Conservation (phyloP, 139 green algal genomes). For the Chlamydomonas sp. region DNA sequence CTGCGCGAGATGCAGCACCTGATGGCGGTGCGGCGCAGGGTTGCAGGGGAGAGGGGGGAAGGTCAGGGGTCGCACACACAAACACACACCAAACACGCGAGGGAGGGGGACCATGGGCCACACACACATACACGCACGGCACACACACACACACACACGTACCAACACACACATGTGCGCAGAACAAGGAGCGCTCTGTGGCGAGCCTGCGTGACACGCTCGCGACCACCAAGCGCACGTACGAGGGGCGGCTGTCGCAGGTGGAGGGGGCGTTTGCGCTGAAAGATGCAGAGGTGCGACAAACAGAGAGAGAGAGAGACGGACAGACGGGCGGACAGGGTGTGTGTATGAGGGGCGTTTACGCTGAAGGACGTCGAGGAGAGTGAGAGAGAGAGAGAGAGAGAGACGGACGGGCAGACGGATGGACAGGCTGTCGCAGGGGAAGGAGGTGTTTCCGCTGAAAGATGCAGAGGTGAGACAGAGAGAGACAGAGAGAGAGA, state of each 20-base stretch:
- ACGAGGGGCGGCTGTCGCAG: slow-evolving; percentile 38
- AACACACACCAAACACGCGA: too few species aligned
- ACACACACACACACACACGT: too few species aligned
- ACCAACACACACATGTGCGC: too few species aligned
- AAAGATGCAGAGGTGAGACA: too few species aligned
- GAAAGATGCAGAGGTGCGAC: slow-evolving; percentile 41
- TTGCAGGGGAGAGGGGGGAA: slow-evolving; percentile 3
- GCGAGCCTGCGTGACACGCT: slow-evolving; percentile 45
- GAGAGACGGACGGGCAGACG: background rate
- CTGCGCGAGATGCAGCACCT: slow-evolving; percentile 41
- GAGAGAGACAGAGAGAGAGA: too few species aligned
- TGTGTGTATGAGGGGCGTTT: background rate
- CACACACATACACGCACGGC: too few species aligned
- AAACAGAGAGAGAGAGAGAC: background rate
- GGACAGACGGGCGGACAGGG: background rate
- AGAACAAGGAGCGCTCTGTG: slow-evolving; percentile 36
- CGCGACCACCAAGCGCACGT: slow-evolving; percentile 36
- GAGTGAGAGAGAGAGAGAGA: background rate
- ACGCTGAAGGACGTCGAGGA: background rate
- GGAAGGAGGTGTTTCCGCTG: too few species aligned
- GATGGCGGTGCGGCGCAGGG: slow-evolving; percentile 14
- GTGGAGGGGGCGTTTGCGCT: slow-evolving; percentile 23
- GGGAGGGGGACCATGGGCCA: too few species aligned
- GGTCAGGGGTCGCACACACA: too few species aligned
- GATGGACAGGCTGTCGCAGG: background rate